Evolutionary conservation across 2,329 filamentous ascomycete species (phyloP).

Genomic region (Pezicula rhizophila): DNA sequence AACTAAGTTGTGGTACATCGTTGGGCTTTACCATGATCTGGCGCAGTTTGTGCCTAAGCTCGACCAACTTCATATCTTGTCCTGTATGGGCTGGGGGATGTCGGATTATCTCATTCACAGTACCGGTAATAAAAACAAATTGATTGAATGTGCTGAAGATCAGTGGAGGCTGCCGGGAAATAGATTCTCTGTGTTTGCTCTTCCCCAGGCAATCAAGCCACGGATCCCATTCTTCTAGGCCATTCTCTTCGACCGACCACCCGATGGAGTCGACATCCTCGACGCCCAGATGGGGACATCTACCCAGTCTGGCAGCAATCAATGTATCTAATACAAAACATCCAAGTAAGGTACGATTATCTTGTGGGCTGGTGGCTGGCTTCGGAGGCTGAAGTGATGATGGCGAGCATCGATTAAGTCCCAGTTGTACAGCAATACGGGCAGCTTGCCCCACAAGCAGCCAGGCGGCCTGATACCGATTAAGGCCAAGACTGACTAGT

Average conservation of each 20-base stretch:
- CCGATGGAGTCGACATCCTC: conserved; percentile 37
- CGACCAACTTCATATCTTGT: background rate
- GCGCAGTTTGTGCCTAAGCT: background rate
- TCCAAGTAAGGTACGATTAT: conserved; percentile 40
- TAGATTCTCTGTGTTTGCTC: conserved; percentile 11
- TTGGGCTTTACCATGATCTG: background rate
- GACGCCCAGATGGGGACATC: conserved; percentile 38
- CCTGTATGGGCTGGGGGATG: background rate
- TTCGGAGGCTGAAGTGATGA: conserved; percentile 1
- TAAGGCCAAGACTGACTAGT: conserved; percentile 51
- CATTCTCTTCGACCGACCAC: conserved; percentile 49
- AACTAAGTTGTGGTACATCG: background rate
- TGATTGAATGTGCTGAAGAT: conserved; percentile 20
- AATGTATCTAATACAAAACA: conserved; percentile 58
- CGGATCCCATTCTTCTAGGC: conserved; percentile 66
- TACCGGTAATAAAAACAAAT: conserved; percentile 13
- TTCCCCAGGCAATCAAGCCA: conserved; percentile 48
- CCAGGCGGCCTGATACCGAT: conserved; percentile 50
- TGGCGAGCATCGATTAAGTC: conserved; percentile 25
- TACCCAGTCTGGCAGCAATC: conserved; percentile 41
- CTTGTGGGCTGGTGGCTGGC: conserved; percentile 13
- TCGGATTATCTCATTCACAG: conserved; percentile 4
- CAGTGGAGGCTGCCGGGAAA: conserved; percentile 12
- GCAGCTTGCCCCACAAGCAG: conserved; percentile 54
- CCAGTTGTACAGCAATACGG: conserved; percentile 39